These are phyloP conservation scores for Pleurotus eryngii DNA, from an alignment of 768 basidiomycete genomes.

Conservation along the genomic window DNA sequence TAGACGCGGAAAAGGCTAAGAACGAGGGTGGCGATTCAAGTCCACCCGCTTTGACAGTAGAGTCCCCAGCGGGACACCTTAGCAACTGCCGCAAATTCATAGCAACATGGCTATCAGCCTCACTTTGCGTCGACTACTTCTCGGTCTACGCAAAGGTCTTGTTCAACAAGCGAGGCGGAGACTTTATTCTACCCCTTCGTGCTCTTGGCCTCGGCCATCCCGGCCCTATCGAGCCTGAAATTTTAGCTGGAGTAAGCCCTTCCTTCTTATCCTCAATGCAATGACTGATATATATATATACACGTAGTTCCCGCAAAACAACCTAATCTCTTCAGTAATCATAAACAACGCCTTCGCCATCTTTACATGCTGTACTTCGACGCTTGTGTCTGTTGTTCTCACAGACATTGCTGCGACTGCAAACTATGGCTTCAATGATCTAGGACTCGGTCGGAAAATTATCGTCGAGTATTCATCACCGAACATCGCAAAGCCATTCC, in stretches of 20 bases:
- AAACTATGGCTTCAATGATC: background rate
- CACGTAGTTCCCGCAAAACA: background rate
- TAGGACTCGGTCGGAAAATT: constrained; percentile 11
- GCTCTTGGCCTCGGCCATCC: background rate
- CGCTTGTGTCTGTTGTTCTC: background rate
- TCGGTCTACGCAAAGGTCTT: background rate
- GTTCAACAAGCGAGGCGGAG: background rate
- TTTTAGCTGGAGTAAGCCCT: background rate
- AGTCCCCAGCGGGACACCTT: background rate
- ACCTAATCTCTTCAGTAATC: background rate
- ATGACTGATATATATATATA: background rate
- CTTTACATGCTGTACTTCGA: background rate
- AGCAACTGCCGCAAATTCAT: background rate
- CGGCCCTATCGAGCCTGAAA: background rate
- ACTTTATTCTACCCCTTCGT: background rate
- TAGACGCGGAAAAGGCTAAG: background rate
- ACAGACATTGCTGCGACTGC: background rate
- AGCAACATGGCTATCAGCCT: background rate
- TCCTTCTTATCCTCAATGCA: background rate
- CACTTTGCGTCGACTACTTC: background rate
- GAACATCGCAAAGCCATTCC: constrained; percentile 45
- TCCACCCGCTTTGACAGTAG: background rate
- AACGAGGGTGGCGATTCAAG: background rate
- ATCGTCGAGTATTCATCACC: constrained; percentile 36
- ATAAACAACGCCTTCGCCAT: background rate